Percentiles rank a stretch among this genome's conserved stretches.
Conservation (phyloP, 139 green algal species). For the Gonium pectorale region DNA sequence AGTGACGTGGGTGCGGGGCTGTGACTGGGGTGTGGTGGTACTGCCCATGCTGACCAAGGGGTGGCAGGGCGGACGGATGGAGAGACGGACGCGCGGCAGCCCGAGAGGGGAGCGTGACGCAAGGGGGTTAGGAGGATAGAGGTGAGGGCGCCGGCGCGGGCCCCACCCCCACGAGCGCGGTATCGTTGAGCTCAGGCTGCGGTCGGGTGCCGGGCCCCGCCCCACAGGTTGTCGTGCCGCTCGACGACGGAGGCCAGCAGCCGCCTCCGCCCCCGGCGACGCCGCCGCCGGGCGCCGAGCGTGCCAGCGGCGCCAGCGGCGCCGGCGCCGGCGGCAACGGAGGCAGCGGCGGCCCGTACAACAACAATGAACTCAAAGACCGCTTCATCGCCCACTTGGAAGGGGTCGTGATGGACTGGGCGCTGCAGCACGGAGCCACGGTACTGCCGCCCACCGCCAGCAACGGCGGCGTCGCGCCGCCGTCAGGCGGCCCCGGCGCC, state of each 20-base stretch:
- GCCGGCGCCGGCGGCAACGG: neutral
- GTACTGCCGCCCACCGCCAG: neutral
- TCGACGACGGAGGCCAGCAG: neutral
- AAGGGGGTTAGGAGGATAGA: no score
- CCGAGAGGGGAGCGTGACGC: no score
- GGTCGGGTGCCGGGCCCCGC: no score
- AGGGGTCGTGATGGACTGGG: constrained; percentile 32
- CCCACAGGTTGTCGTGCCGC: constrained; percentile 5
- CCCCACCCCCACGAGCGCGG: no score
- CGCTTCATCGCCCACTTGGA: constrained; percentile 60
- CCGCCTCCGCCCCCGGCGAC: neutral
- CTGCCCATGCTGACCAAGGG: no score
- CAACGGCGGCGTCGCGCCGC: neutral
- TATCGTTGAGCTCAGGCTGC: no score
- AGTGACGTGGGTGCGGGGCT: no score
- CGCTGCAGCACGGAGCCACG: constrained; percentile 35
- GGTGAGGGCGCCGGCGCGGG: no score
- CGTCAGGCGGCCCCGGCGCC: no score
- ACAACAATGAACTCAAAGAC: constrained; percentile 59
- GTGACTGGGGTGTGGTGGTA: no score
- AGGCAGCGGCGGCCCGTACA: neutral
- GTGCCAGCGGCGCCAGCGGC: neutral
- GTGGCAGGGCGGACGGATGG: no score
- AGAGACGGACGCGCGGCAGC: no score
- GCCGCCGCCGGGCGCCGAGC: neutral